A percentile compares a stretch with the other conserved stretches of the same genome.
Conservation (phyloP, 2,329 filamentous ascomycete species). For the Fusarium sp. region DNA sequence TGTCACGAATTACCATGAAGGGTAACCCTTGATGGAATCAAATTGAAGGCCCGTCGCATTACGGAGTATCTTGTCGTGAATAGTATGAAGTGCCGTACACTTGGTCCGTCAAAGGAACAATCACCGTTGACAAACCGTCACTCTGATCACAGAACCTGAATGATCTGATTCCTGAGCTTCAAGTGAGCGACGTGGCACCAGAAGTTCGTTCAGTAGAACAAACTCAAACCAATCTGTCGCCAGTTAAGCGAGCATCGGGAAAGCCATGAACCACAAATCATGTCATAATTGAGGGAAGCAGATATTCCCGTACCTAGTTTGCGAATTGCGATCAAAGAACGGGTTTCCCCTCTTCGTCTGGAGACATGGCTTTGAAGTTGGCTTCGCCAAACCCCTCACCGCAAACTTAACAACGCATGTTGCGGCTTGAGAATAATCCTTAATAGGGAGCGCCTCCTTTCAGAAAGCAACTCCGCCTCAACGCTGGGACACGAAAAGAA, state of each 20-base stretch:
- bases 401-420: background rate
- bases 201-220: background rate
- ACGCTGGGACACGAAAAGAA: background rate
- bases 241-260: background rate
- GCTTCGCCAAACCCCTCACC: background rate
- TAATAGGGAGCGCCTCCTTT: background rate
- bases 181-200: slow-evolving; percentile 3
- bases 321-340: background rate
- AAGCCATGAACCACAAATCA: background rate
- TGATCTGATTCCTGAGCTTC: slow-evolving; percentile 18
- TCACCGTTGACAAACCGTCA: background rate
- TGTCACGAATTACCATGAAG: background rate
- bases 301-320: background rate
- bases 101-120: background rate
- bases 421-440: background rate
- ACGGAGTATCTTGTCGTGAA: background rate
- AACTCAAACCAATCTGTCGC: background rate
- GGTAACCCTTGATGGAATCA: background rate
- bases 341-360: background rate
- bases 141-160: slow-evolving; percentile 13
- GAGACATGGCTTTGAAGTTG: background rate
- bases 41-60: background rate
- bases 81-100: background rate
- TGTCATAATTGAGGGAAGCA: background rate
- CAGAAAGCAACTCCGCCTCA: background rate